Base-by-base conservation (phyloP, 2,329 filamentous ascomycete species). In the Calonectria hawksworthii region DNA sequence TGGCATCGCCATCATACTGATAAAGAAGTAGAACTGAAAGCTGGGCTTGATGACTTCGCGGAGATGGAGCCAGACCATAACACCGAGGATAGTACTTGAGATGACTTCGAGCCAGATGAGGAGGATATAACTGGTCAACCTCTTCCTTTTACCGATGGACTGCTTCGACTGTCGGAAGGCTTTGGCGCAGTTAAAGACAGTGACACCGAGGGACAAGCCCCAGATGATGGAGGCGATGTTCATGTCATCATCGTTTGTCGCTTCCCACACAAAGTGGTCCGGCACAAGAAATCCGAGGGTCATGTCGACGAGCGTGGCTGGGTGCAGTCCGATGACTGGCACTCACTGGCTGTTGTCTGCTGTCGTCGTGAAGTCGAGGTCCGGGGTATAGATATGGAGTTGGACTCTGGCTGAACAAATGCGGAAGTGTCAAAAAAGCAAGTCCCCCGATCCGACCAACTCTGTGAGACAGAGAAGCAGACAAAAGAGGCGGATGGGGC, bases 11-110 rank as follows among this genome's bases (percentile, higher is more conserved):
- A 80, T 76, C 77, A 32, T 77, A 82, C 80, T 79, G 52, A 82
- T 81, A 26, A 80, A 78, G 70, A 82, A 80, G 51, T 75, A 82
- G 16, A 79, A 81, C 30, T 80, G 72, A 54, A 82, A 84, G 82
- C 85, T 86, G 16, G 85, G 80, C 0, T 74, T 73, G 54, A 81
- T 76, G 2, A 63, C 54, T 0, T 69, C 68, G 65, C 78, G 73
- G 13, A 81, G 78, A 64, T 81, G 78, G 8, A 81, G 76, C 80
- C 80, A 81, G 32, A 74, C 76, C 71, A 81, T 78, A 0, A 80
- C 38, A 50, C 80, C 79, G 54, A 81, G 41, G 1, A 81, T n/a
- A 30, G 72, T 68, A 68, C 80, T 81, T n/a, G 79, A 81, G 16
- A 81, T 74, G 16, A 81, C 79, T 54, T 81, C 80, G 1, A 52